Conservation (phyloP, 228 moss, liverwort and hornwort genomes). For the Sphagnum fallax region DNA sequence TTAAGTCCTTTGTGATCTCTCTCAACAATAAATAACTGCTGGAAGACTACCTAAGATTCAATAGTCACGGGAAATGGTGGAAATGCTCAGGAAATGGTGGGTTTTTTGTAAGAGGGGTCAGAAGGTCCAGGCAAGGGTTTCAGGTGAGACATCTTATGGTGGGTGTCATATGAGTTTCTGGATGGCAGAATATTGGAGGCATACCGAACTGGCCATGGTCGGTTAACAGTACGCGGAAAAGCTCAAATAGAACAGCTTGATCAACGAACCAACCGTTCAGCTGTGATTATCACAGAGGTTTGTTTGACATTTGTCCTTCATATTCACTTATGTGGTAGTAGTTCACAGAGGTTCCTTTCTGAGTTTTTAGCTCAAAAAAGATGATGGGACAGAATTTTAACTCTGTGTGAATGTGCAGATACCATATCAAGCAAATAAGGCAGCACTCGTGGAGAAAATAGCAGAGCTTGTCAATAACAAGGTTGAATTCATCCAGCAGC, state of each 20-base stretch:
- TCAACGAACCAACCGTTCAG: conserved; percentile 72
- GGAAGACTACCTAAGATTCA: too few relatives aligned
- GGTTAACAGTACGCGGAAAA: conserved; percentile 81
- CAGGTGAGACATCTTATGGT: too few relatives aligned
- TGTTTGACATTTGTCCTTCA: background rate
- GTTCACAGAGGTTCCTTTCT: too few relatives aligned
- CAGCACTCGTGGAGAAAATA: conserved; percentile 87
- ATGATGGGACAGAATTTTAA: too few relatives aligned
- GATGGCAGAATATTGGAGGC: conserved; percentile 70
- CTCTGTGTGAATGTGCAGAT: conserved; percentile 38
- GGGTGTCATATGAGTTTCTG: background rate
- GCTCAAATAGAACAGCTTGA: conserved; percentile 91
- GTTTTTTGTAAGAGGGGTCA: too few relatives aligned
- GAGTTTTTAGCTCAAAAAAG: too few relatives aligned
- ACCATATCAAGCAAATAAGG: conserved; percentile 95
- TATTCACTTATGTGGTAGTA: too few relatives aligned
- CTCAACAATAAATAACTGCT: too few relatives aligned
- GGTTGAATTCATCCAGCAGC: conserved; percentile 20
- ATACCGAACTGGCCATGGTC: conserved; percentile 88
- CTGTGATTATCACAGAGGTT: conserved; percentile 90
- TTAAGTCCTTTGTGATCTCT: too few relatives aligned
- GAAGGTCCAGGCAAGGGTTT: too few relatives aligned
- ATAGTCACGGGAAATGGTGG: too few relatives aligned
- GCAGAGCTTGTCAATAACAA: conserved; percentile 95
- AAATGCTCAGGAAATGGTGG: too few relatives aligned